Evolutionary conservation across 208 protist species (phyloP).

Genomic region (Leptomonas seymouri): DNA sequence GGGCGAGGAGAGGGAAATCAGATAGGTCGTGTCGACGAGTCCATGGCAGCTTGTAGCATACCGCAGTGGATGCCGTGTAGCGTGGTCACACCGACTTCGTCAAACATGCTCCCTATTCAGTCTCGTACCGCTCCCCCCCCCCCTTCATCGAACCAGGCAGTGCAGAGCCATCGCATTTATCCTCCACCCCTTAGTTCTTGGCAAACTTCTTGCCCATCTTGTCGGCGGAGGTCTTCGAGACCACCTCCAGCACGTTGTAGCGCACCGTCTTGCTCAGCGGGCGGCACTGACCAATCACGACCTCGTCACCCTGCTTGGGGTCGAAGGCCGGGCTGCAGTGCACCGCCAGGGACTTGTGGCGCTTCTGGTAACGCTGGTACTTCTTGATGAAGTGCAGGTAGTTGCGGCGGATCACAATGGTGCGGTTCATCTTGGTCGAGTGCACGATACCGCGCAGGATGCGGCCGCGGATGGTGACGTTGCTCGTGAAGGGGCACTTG

Average conservation of each 20-base stretch:
- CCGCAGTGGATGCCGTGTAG: too few relatives aligned
- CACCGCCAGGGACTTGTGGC: conserved; percentile 99
- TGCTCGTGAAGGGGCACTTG: conserved; percentile 99
- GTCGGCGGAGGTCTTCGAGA: conserved; percentile 86
- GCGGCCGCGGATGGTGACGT: conserved; percentile 99
- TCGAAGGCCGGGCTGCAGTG: conserved; percentile 99
- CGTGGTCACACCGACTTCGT: too few relatives aligned
- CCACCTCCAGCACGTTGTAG: conserved; percentile 99
- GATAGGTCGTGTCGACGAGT: too few relatives aligned
- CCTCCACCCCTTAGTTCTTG: conserved; percentile 79
- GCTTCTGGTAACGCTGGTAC: conserved; percentile 99
- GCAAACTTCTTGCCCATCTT: conserved; percentile 88
- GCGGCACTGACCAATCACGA: conserved; percentile 99
- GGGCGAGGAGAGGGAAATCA: too few relatives aligned
- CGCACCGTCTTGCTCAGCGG: conserved; percentile 99
- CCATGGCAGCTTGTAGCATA: too few relatives aligned
- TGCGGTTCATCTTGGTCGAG: conserved; percentile 99
- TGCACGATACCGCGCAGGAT: conserved; percentile 98
- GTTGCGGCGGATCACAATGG: conserved; percentile 98
- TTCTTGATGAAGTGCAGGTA: conserved; percentile 99
- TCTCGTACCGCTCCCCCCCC: too few relatives aligned
- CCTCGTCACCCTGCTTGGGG: conserved; percentile 98
- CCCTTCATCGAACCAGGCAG: too few relatives aligned
- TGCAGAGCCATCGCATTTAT: too few relatives aligned
- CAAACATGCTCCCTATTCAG: too few relatives aligned